Evolutionary conservation across 345 rosid genomes (phyloP).

Genomic region (Melaleuca quinquenervia): DNA sequence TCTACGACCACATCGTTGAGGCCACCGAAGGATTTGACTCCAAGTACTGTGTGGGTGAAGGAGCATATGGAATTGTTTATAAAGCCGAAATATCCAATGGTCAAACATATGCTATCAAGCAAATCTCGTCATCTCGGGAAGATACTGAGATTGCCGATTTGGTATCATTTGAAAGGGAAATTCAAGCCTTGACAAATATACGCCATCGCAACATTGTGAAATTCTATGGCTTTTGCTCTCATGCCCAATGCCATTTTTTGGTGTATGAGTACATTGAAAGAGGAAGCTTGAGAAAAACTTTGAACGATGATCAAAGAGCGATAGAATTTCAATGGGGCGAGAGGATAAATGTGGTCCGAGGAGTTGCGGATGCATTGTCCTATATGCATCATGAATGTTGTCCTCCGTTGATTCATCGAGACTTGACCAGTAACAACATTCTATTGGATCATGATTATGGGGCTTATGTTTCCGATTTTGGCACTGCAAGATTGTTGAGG

Average conservation of each 20-base stretch:
- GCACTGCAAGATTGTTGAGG: not conserved
- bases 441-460: not conserved
- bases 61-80: not conserved
- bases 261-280: not conserved
- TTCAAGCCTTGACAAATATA: not conserved
- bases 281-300: not conserved
- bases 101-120: not conserved
- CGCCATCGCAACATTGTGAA: not conserved
- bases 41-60: not conserved
- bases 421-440: not conserved
- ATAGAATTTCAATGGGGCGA: not conserved
- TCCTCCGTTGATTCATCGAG: not conserved
- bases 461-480: not conserved
- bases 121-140: not conserved
- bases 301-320: not conserved
- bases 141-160: not conserved
- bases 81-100: not conserved
- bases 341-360: not conserved
- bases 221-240: not conserved
- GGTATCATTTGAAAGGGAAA: not conserved
- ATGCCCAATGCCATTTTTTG: accelerated
- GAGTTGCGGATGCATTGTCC: not conserved
- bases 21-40: too few relatives aligned
- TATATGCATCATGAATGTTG: not conserved
- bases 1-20: too few relatives aligned